phyloP scores from a whole-genome alignment of 2,329 filamentous ascomycete genomes.

The Bipolaris gigantea region DNA sequence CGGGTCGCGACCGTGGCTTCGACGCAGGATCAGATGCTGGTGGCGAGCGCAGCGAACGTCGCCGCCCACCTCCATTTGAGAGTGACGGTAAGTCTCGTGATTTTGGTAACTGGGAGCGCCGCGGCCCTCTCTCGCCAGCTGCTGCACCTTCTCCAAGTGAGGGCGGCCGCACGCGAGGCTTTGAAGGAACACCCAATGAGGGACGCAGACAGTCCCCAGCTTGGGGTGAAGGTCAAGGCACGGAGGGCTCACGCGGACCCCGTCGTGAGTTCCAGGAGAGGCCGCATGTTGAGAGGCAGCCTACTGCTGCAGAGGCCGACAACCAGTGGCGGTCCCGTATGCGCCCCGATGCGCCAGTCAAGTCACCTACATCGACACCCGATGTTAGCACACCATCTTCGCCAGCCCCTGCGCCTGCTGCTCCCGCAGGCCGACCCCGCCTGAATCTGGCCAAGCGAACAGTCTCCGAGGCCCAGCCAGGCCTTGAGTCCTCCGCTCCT shows the following conservation, averaged over 20 bases:
- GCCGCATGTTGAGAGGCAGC: conserved; percentile 66
- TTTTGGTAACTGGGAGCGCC: conserved; percentile 91
- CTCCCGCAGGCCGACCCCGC: conserved; percentile 70
- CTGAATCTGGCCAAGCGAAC: conserved; percentile 91
- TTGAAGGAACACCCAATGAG: conserved; percentile 46
- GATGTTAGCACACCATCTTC: conserved; percentile 76
- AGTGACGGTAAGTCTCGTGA: conserved; percentile 77
- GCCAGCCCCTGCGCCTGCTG: conserved; percentile 64
- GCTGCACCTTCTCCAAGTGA: conserved; percentile 54
- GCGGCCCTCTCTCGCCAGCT: conserved; percentile 81
- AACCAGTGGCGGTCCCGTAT: conserved; percentile 91
- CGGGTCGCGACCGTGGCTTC: conserved; percentile 53
- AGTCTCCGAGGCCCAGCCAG: conserved; percentile 70
- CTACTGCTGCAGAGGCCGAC: conserved; percentile 88
- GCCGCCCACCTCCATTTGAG: conserved; percentile 65
- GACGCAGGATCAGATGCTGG: conserved; percentile 55
- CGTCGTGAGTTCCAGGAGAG: conserved; percentile 69
- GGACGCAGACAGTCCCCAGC: conserved; percentile 62
- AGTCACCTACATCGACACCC: conserved; percentile 67
- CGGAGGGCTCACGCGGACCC: conserved; percentile 78
- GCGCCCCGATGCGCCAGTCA: conserved; percentile 71
- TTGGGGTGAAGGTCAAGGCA: conserved; percentile 70
- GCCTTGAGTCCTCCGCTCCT: conserved; percentile 43
- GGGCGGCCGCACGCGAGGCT: conserved; percentile 61
- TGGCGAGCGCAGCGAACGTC: conserved; percentile 68